These are phyloP conservation scores for Smittium culicis DNA, from an alignment of 371 early-diverging fungal species.

Conservation along the genomic window DNA sequence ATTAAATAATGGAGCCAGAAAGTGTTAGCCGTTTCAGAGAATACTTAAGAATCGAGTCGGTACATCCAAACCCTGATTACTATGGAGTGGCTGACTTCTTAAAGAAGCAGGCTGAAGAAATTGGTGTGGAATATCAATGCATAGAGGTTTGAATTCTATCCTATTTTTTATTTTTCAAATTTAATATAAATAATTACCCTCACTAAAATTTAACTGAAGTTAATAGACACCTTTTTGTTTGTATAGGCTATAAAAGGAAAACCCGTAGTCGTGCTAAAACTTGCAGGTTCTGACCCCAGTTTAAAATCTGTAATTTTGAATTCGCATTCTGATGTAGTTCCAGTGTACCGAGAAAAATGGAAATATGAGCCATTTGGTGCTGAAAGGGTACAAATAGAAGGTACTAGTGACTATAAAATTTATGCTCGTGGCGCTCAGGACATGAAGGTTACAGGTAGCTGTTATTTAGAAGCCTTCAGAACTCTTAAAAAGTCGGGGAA, in stretches of 20 bases:
- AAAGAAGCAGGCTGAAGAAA: slow-evolving; percentile 40
- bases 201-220: neutral
- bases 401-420: slow-evolving; percentile 42
- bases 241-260: slow-evolving; percentile 38
- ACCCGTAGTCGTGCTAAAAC: slow-evolving; percentile 54
- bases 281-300: slow-evolving; percentile 40
- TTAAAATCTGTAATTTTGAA: slow-evolving; percentile 49
- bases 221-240: neutral
- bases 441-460: slow-evolving; percentile 66
- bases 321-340: slow-evolving; percentile 76
- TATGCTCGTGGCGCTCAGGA: slow-evolving; percentile 70
- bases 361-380: slow-evolving; percentile 57
- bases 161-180: neutral
- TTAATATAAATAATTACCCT: too few relatives aligned
- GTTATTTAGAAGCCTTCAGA: slow-evolving; percentile 60
- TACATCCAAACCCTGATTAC: slow-evolving; percentile 70
- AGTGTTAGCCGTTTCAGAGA: slow-evolving; percentile 53
- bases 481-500: slow-evolving; percentile 35
- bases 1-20: too few relatives aligned
- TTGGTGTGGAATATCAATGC: slow-evolving; percentile 38
- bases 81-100: slow-evolving; percentile 39
- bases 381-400: slow-evolving; percentile 27
- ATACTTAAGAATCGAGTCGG: slow-evolving; percentile 61
- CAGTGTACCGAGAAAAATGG: slow-evolving; percentile 56
- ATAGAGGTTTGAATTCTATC: slow-evolving; percentile 41